Evolutionary conservation across 2,329 filamentous ascomycete genomes (phyloP).

Genomic region (Cladosporium halotolerans): DNA sequence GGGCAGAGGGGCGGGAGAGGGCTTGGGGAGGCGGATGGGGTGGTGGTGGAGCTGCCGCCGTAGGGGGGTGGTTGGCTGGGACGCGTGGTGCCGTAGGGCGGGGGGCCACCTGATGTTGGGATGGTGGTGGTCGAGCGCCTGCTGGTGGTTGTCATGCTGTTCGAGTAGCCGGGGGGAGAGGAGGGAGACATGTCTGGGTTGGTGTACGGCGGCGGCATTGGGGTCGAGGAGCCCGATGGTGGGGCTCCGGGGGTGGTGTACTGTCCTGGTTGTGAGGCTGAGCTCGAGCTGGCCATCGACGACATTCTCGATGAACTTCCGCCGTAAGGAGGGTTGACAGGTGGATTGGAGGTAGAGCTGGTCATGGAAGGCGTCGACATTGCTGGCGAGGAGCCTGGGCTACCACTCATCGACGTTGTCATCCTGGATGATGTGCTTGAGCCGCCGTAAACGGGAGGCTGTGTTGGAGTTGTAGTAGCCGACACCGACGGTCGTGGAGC

Average conservation of each 20-base stretch:
- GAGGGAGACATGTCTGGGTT: neutral
- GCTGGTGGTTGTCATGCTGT: too few relatives aligned
- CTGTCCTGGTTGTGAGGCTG: neutral
- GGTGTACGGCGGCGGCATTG: neutral
- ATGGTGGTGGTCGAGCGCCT: too few relatives aligned
- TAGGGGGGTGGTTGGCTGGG: neutral
- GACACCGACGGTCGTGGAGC: conserved; percentile 11
- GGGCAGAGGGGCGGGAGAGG: conserved; percentile 11
- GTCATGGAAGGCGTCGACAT: conserved; percentile 1
- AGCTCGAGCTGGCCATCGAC: neutral
- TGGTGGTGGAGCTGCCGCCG: neutral
- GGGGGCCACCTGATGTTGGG: neutral
- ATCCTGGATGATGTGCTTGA: conserved; percentile 1
- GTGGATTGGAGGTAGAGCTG: neutral
- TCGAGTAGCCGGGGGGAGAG: neutral
- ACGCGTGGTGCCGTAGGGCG: neutral
- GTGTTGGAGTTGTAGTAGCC: conserved; percentile 5
- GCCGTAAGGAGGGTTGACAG: neutral
- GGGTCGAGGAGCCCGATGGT: conserved; percentile 1
- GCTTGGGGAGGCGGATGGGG: neutral
- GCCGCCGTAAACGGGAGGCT: conserved; percentile 4
- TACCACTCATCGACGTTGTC: neutral
- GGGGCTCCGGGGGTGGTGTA: neutral
- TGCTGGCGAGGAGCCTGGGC: conserved; percentile 2
- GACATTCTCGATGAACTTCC: neutral